These are phyloP conservation scores for Neurospora sp. DNA, from an alignment of 495 filamentous ascomycete species.

Conservation along the genomic window DNA sequence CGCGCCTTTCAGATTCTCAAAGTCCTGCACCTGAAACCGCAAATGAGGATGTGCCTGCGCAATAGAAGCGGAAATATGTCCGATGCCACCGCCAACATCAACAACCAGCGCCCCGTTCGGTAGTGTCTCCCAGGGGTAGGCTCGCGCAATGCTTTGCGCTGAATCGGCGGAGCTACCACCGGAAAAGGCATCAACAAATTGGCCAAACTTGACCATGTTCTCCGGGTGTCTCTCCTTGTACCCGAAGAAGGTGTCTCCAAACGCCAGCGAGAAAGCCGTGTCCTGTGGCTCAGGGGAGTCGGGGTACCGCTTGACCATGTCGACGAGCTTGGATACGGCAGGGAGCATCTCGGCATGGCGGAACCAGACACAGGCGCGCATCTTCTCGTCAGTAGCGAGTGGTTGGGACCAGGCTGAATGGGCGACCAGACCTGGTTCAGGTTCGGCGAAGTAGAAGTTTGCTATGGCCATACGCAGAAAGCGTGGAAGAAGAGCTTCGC, in stretches of 20 bases:
- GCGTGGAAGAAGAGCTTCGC: conserved; percentile 17
- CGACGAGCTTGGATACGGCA: conserved; percentile 69
- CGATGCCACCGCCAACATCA: conserved; percentile 35
- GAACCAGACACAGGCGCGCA: conserved; percentile 11
- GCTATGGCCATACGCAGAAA: conserved; percentile 25
- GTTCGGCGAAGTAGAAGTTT: conserved; percentile 26
- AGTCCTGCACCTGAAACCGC: conserved; percentile 30
- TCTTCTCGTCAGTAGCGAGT: conserved; percentile 11
- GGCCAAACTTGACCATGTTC: conserved; percentile 9
- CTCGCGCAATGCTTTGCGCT: conserved; percentile 5
- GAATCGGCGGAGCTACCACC: conserved; percentile 4
- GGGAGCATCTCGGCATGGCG: conserved; percentile 49
- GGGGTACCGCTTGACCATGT: conserved; percentile 46
- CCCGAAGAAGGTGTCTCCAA: conserved; percentile 16
- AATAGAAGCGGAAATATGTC: conserved; percentile 27
- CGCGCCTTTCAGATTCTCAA: conserved; percentile 2
- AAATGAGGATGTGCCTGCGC: conserved; percentile 23
- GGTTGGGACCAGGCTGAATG: conserved; percentile 23
- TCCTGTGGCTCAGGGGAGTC: conserved; percentile 15
- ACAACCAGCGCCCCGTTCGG: conserved; percentile 18
- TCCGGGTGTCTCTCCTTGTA: conserved; percentile 10
- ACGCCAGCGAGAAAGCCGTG: conserved; percentile 23
- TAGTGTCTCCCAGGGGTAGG: conserved; percentile 7
- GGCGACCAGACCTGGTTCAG: conserved; percentile 15
- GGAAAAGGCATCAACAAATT: conserved; percentile 5